Base-by-base conservation (phyloP, 2,329 filamentous ascomycete genomes). In the Xylariaceae sp. region DNA sequence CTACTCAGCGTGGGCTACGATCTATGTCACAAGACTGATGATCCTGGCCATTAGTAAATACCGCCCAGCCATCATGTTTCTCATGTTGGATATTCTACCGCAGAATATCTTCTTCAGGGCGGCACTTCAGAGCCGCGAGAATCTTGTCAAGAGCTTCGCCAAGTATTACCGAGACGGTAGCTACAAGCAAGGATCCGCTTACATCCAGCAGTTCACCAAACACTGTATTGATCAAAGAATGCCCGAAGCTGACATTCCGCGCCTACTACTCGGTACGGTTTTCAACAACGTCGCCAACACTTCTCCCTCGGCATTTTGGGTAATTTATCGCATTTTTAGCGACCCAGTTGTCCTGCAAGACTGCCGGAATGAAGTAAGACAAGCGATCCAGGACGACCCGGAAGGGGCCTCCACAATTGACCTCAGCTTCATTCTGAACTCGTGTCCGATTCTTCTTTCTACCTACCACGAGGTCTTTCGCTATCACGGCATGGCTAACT, bases 301-400 rank as follows among this genome's bases (percentile, higher is more conserved):
- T 3, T 50, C 57, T 2, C 52, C 62, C 2, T 42, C 57, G 12
- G 50, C 60, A 2, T 64, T 62, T 37, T 60, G 61, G 61, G 26
- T 54, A 2, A 20, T 61, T 9, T 62, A 62, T 20, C 51, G 48
- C 7, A 52, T 55, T 12, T 50, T 62, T n/a, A 62, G 57, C 7
- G 40, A 48, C 16, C 52, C 57, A 0, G 26, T 9, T 7, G 55
- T 62, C 14, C 50, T 64, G 1, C 52, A 55, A 16, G 62, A 61
- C 37, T 59, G 52, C 20, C 47, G 52, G 2, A 20, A 20, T 4
- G 60, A 64, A 32, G 47, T 62, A 4, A 40, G 16, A 1, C 37
- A 48, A 19, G 48, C 46, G 2, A 51, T 59, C 1, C 26, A 46
- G 1, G 53, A 55, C 20, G 18, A 53, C 12, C n/a, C n/a, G n/a